Conservation (phyloP, 306 rosid genomes). For the Crotalaria pallida region DNA sequence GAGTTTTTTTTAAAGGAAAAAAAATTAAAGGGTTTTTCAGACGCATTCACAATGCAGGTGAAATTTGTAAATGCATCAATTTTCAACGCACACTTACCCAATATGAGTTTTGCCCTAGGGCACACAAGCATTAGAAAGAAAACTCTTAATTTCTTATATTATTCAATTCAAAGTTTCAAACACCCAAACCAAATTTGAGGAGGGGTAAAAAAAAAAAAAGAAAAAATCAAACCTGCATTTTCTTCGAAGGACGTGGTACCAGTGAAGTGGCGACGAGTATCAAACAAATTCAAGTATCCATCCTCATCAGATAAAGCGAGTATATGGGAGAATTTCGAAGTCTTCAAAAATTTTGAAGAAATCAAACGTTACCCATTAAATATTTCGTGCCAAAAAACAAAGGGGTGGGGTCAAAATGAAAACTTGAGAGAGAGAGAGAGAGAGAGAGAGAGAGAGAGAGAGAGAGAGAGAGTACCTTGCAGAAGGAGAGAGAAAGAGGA, state of each 20-base stretch:
- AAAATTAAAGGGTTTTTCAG: too few species aligned
- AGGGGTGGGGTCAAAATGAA: not conserved
- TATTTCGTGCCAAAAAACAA: not conserved
- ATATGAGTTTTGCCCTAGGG: too few species aligned
- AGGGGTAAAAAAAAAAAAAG: too few species aligned
- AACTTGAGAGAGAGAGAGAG: not conserved
- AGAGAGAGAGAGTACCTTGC: conserved; percentile 44
- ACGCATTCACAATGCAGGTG: too few species aligned
- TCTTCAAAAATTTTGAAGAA: conserved; percentile 26
- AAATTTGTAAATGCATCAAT: too few species aligned
- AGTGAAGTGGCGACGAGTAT: conserved; percentile 43
- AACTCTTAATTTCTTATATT: too few species aligned
- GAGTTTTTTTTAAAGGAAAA: too few species aligned
- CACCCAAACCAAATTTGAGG: too few species aligned
- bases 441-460: too few species aligned
- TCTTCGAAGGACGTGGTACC: conserved; percentile 34
- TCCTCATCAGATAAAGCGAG: conserved; percentile 87
- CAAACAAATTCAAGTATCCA: conserved; percentile 65
- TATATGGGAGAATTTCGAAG: conserved; percentile 44
- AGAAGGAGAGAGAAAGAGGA: conserved; percentile 68
- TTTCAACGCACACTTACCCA: too few species aligned
- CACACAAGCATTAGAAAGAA: too few species aligned
- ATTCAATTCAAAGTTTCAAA: too few species aligned
- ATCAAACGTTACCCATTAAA: not conserved
- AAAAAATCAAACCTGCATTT: conserved; percentile 41